Conservation (phyloP, 352 stramenopile species). For the Phytopythium litorale region DNA sequence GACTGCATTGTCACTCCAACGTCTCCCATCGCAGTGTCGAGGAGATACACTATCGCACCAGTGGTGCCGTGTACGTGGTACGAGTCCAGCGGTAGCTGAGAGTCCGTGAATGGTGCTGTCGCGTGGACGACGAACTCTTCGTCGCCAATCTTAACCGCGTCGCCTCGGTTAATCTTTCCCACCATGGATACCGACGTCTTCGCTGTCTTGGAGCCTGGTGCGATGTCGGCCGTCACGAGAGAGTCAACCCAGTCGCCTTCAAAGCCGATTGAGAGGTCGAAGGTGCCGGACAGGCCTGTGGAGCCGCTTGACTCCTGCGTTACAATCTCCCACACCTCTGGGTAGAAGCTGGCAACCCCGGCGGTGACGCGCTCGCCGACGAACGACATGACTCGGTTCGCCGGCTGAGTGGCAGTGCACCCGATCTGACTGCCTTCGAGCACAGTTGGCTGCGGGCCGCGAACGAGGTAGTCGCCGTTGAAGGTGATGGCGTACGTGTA, state of each 20-base stretch:
- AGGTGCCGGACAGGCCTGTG: conserved; percentile 47
- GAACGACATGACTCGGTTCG: conserved; percentile 54
- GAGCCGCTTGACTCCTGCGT: conserved; percentile 26
- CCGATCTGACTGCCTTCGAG: conserved; percentile 34
- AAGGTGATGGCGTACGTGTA: conserved; percentile 78
- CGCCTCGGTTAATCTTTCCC: conserved; percentile 63
- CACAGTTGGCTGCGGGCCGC: conserved; percentile 46
- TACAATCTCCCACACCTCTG: conserved; percentile 64
- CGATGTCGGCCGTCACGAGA: conserved; percentile 32
- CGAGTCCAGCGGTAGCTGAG: conserved; percentile 52
- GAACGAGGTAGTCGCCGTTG: conserved; percentile 55
- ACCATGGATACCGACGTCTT: conserved; percentile 47
- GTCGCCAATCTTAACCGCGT: conserved; percentile 43
- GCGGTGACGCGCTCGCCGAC: conserved; percentile 29
- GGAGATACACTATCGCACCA: conserved; percentile 27
- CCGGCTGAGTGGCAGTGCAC: conserved; percentile 33
- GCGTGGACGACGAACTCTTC: conserved; percentile 65
- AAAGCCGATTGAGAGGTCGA: conserved; percentile 75
- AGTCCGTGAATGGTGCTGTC: conserved; percentile 68
- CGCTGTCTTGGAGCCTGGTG: conserved; percentile 44
- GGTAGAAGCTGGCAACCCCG: conserved; percentile 42
- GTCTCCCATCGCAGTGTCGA: conserved; percentile 64
- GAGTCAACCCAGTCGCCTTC: conserved; percentile 45
- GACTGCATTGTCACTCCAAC: conserved; percentile 42
- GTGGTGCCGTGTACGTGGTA: conserved; percentile 58